Conservation (phyloP, 2,329 filamentous ascomycete species). For the Bipolaris bicolor region DNA sequence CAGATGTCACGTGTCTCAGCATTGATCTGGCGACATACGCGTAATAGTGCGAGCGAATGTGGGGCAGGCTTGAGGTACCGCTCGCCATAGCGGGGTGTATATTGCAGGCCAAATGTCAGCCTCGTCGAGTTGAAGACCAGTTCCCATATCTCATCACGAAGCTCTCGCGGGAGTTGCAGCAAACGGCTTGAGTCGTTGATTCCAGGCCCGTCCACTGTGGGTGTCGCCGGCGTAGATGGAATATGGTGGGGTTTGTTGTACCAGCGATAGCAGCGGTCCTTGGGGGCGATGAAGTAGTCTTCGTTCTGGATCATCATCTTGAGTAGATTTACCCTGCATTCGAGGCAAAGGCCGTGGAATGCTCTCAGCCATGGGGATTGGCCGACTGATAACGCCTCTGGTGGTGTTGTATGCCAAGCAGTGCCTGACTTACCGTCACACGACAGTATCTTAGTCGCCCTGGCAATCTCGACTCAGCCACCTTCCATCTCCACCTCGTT, state of each 20-base stretch:
- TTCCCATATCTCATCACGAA: slow-evolving; percentile 22
- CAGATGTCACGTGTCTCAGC: slow-evolving; percentile 21
- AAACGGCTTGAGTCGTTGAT: slow-evolving; percentile 13
- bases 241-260: slow-evolving; percentile 11
- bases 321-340: slow-evolving; percentile 11
- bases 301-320: slow-evolving; percentile 21
- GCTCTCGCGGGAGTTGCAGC: slow-evolving; percentile 18
- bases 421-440: slow-evolving; percentile 14
- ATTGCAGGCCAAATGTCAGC: slow-evolving; percentile 21
- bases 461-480: slow-evolving; percentile 20
- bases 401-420: slow-evolving; percentile 14
- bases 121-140: slow-evolving; percentile 23
- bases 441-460: slow-evolving; percentile 15
- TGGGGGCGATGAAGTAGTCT: slow-evolving; percentile 16
- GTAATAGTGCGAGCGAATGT: slow-evolving; percentile 20
- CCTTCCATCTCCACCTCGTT: slow-evolving; percentile 19
- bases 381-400: slow-evolving; percentile 13
- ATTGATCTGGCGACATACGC: slow-evolving; percentile 19
- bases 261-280: slow-evolving; percentile 13
- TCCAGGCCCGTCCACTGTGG: slow-evolving; percentile 6
- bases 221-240: slow-evolving; percentile 4
- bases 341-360: slow-evolving; percentile 6
- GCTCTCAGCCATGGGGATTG: slow-evolving; percentile 14
- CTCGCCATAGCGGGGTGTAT: slow-evolving; percentile 20
- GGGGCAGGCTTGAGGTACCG: slow-evolving; percentile 20